These are phyloP conservation scores for Aspergillus hiratsukae DNA, from an alignment of 2,329 filamentous ascomycete genomes.

Conservation along the genomic window DNA sequence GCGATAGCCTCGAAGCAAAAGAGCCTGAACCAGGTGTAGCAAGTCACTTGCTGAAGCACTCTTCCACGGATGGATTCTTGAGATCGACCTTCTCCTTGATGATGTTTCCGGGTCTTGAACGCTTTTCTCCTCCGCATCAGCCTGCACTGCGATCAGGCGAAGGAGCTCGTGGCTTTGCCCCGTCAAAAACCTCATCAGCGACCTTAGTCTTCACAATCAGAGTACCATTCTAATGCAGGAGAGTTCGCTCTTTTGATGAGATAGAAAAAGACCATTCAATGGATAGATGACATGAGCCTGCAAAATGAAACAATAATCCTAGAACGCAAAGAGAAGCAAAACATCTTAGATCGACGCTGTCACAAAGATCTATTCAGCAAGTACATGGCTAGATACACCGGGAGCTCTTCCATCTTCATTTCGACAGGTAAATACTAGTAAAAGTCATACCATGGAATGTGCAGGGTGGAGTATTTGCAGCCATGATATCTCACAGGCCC, in stretches of 20 bases:
- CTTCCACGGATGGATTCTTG: not conserved
- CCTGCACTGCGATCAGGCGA: not conserved
- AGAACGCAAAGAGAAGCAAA: not conserved
- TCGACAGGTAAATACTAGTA: not conserved
- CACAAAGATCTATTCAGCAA: not conserved
- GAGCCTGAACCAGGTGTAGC: too few relatives aligned
- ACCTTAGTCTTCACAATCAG: not conserved
- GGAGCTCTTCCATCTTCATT: not conserved
- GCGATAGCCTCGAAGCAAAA: not conserved
- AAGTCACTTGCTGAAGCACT: not conserved
- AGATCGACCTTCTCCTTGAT: not conserved
- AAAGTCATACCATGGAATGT: not conserved
- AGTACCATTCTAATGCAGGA: not conserved
- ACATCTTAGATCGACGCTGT: not conserved
- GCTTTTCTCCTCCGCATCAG: not conserved
- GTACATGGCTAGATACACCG: not conserved
- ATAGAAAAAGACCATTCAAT: not conserved
- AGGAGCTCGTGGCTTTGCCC: not conserved
- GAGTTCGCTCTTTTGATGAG: not conserved
- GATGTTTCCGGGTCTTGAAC: not conserved
- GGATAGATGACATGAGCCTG: not conserved
- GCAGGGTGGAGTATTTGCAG: not conserved
- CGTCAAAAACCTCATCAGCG: not conserved
- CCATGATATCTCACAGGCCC: not conserved
- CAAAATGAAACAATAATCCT: not conserved